A percentile compares a stretch with the other conserved stretches of the same genome.
phyloP scores from a whole-genome alignment of 2,329 filamentous ascomycete genomes.

The Metarhizium guizhouense region DNA sequence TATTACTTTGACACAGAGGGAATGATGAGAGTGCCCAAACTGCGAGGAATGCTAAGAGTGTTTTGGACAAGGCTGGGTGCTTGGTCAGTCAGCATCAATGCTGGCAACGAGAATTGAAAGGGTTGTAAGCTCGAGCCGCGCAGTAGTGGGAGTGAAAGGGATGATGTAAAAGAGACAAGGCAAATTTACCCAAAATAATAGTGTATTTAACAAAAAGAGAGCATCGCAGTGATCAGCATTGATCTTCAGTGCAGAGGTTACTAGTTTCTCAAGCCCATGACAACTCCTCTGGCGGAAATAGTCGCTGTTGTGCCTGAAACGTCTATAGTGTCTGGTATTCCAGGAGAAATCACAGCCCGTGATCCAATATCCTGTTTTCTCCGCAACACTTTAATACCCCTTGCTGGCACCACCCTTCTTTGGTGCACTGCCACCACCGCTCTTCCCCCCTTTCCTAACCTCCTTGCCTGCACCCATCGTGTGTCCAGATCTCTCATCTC shows the following conservation, averaged over 20 bases:
- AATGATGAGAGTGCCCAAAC: conserved; percentile 55
- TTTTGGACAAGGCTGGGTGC: conserved; percentile 62
- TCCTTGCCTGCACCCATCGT: conserved; percentile 23
- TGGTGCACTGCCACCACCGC: conserved; percentile 18
- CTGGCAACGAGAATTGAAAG: conserved; percentile 65
- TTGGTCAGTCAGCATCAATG: conserved; percentile 64
- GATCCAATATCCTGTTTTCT: too few relatives aligned
- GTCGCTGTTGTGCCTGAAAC: too few relatives aligned
- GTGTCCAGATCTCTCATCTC: conserved; percentile 19
- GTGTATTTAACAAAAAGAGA: too few relatives aligned
- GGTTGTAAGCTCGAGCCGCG: conserved; percentile 56
- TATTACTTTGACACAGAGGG: conserved; percentile 56
- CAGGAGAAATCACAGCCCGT: too few relatives aligned
- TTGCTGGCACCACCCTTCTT: conserved; percentile 18
- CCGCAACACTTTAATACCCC: not conserved
- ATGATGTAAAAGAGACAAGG: too few relatives aligned
- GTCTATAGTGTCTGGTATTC: too few relatives aligned
- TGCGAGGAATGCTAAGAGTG: conserved; percentile 57
- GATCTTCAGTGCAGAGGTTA: too few relatives aligned
- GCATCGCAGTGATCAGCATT: too few relatives aligned
- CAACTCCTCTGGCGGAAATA: too few relatives aligned
- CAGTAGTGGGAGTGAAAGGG: conserved; percentile 35
- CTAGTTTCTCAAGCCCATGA: too few relatives aligned
- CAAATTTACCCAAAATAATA: too few relatives aligned
- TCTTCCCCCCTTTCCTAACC: conserved; percentile 25